Evolutionary conservation across 2,329 filamentous ascomycete species (phyloP), one percentile per base, ranked within the genome.

Genomic region (Dendryphion nanum): DNA sequence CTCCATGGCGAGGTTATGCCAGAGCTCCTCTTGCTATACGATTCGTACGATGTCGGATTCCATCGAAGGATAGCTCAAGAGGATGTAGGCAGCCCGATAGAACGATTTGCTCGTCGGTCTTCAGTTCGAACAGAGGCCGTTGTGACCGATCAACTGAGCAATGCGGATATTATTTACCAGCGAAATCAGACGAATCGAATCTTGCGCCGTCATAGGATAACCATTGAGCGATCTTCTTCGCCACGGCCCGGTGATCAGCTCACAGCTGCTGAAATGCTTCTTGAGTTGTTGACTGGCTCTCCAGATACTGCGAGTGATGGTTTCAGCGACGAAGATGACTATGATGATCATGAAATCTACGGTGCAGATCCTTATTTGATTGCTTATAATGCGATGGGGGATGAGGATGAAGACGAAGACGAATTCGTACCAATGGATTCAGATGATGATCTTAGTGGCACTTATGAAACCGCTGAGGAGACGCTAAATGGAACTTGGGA

Each of bases 11-110:
- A 65, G 42, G 44, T 30, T 1, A 26, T 41, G 3, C 61, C 61
- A 2, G 26, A 48, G 8, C 42, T 48, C 4, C 31, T 55, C 1
- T 55, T 47, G 20, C 6, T 63, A 53, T 67, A 57, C 42, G 44
- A 59, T n/a, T 45, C 52, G n/a, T 37, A 42, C 66, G 86, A 87
- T 3, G 35, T 57, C 1, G 59, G 61, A 4, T 64, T 64, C 26
- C 37, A 30, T 6, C 53, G 56, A n/a, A 44, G 47, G 20, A 37
- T 55, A 7, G 23, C 17, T 4, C 35, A 39, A 35, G n/a, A 30
- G 4, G 12, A 38, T 15, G 33, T 45, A 35, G 10, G 5, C 41
- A 15, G 8, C 7, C 8, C 8, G 8, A 8, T 7, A 30, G 16
- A 30, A 10, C 15, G 15, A 30, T 12, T 8, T n/a, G 8, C 29